phyloP scores from a whole-genome alignment of 1,284 basidiomycete genomes.

The Leccinum pallidistipes region DNA sequence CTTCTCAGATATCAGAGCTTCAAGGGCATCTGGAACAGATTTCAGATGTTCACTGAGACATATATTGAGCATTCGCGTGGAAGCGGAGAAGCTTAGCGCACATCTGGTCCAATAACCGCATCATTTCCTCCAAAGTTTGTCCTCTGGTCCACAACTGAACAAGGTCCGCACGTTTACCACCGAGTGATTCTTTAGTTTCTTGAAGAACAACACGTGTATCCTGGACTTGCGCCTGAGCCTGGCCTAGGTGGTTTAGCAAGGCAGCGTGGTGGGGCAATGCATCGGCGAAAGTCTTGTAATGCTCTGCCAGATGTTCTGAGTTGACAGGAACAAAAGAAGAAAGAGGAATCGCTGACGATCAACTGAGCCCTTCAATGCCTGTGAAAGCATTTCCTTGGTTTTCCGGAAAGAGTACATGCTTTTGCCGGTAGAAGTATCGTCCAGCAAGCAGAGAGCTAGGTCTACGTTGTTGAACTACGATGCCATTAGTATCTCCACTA shows the following conservation, averaged over 20 bases:
- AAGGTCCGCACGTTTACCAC: constrained; percentile 80
- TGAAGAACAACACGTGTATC: constrained; percentile 72
- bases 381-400: constrained; percentile 75
- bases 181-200: constrained; percentile 77
- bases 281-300: constrained; percentile 91
- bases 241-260: constrained; percentile 67
- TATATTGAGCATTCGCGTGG: constrained; percentile 11
- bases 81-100: constrained; percentile 40
- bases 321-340: not conserved
- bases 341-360: constrained; percentile 59
- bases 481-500: not conserved
- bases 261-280: constrained; percentile 86
- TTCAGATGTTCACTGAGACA: constrained; percentile 81
- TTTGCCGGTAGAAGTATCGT: constrained; percentile 66
- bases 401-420: constrained; percentile 73
- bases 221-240: constrained; percentile 72
- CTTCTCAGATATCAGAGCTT: constrained; percentile 96
- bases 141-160: constrained; percentile 84
- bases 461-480: constrained; percentile 88
- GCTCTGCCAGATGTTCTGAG: constrained; percentile 46
- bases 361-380: constrained; percentile 79
- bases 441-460: constrained; percentile 83
- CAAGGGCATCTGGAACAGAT: constrained; percentile 88
- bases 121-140: constrained; percentile 88
- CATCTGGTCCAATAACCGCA: constrained; percentile 89